Evolutionary conservation across 352 stramenopile genomes (phyloP).

Genomic region (Globisporangium echinulatum): DNA sequence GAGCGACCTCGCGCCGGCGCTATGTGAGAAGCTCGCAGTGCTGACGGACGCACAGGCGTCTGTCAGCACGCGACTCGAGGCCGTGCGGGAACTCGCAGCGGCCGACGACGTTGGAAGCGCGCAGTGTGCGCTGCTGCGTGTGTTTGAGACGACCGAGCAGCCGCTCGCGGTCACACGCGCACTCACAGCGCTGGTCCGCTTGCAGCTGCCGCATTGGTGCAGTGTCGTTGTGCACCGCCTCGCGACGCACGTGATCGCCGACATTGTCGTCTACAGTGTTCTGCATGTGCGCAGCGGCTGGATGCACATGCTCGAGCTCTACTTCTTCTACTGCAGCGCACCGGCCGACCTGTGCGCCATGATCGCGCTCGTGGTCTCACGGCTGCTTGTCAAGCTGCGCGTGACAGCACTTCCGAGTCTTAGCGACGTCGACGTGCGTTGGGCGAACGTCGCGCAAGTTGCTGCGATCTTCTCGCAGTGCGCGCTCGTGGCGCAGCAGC

Average conservation of each 20-base stretch:
- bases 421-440: constrained; percentile 35
- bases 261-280: constrained; percentile 67
- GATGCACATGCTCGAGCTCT: constrained; percentile 77
- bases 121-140: constrained; percentile 42
- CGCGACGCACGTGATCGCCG: constrained; percentile 51
- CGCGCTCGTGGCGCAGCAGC: constrained; percentile 19
- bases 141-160: constrained; percentile 43
- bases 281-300: constrained; percentile 71
- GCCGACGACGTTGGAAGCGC: constrained; percentile 33
- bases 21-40: constrained; percentile 52
- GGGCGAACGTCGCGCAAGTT: constrained; percentile 79
- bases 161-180: constrained; percentile 32
- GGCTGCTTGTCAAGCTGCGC: constrained; percentile 24
- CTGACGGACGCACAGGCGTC: constrained; percentile 45
- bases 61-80: constrained; percentile 41
- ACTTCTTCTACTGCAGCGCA: constrained; percentile 46
- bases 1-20: not conserved
- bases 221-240: constrained; percentile 37
- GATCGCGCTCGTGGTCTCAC: constrained; percentile 33
- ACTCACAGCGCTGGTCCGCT: constrained; percentile 43
- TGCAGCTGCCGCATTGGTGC: constrained; percentile 40
- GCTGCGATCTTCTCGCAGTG: constrained; percentile 47
- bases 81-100: constrained; percentile 42
- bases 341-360: constrained; percentile 41
- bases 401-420: constrained; percentile 15